phyloP scores from a whole-genome alignment of 192 early-diverging fungal species.

The Haplosporangium gracile region DNA sequence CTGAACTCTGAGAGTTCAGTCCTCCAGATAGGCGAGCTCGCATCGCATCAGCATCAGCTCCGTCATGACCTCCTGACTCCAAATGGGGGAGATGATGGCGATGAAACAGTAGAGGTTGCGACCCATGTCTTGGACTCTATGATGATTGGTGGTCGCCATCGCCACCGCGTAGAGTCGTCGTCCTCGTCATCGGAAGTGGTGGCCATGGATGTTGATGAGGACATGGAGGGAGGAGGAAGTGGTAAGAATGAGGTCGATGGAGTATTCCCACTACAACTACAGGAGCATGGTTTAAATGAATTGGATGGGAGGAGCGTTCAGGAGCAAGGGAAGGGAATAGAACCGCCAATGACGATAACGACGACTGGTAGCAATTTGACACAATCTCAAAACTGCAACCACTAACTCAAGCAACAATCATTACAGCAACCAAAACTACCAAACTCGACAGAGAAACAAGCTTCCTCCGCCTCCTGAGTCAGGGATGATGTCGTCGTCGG shows the following conservation, averaged over 20 bases:
- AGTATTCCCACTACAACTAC: neutral
- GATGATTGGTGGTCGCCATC: conserved; percentile 19
- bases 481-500: neutral
- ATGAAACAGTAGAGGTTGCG: conserved; percentile 18
- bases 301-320: neutral
- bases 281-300: neutral
- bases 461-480: neutral
- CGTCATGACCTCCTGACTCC: neutral
- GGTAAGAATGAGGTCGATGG: too few species aligned
- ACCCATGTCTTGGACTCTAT: conserved; percentile 29
- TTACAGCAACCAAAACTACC: neutral
- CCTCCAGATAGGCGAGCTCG: conserved; percentile 15
- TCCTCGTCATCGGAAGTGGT: neutral
- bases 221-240: neutral
- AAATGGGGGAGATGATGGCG: neutral
- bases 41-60: neutral
- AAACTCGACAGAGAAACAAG: neutral
- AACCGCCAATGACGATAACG: neutral
- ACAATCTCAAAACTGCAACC: neutral
- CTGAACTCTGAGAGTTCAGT: conserved; percentile 17
- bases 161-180: neutral
- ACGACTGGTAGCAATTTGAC: neutral
- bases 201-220: neutral
- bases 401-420: neutral
- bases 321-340: neutral